Evolutionary conservation across 1,284 basidiomycete species (phyloP).

Genomic region (Microbotryum silenes-acaulis): DNA sequence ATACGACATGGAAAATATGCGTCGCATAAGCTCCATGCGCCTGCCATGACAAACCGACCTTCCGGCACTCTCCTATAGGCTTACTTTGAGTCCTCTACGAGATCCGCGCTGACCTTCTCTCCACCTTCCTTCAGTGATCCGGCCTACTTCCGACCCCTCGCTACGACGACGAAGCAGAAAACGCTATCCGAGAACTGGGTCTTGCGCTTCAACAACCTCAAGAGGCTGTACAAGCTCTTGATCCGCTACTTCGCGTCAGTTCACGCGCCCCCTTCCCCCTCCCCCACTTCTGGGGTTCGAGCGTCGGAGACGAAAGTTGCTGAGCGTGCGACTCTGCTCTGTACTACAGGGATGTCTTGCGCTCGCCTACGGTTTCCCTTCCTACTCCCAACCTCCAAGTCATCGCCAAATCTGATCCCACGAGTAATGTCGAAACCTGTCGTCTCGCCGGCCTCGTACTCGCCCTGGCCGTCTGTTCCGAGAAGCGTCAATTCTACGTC

Average conservation of each 20-base stretch:
- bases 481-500: conserved; percentile 66
- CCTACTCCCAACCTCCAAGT: conserved; percentile 73
- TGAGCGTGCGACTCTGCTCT: no score
- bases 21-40: not conserved
- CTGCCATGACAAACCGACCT: not conserved
- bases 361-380: conserved; percentile 55
- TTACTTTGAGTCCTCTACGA: accelerated
- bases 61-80: not conserved
- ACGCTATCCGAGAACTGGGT: conserved; percentile 71
- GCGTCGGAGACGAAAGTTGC: not conserved
- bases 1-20: not conserved
- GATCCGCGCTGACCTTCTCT: not conserved
- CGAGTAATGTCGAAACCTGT: conserved; percentile 52
- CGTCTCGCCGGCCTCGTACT: conserved; percentile 76
- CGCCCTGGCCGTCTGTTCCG: conserved; percentile 68
- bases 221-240: conserved; percentile 75
- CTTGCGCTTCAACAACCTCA: conserved; percentile 70
- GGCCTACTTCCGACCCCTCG: conserved; percentile 61
- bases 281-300: not conserved
- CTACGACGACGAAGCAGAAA: conserved; percentile 47
- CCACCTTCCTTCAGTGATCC: conserved; percentile 52
- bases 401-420: conserved; percentile 61
- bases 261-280: no score
- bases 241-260: conserved; percentile 65
- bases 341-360: conserved; percentile 52